Percentiles rank a stretch among this genome's conserved stretches.
Conservation (phyloP, 768 basidiomycete genomes). For the Termitomyces sp. region DNA sequence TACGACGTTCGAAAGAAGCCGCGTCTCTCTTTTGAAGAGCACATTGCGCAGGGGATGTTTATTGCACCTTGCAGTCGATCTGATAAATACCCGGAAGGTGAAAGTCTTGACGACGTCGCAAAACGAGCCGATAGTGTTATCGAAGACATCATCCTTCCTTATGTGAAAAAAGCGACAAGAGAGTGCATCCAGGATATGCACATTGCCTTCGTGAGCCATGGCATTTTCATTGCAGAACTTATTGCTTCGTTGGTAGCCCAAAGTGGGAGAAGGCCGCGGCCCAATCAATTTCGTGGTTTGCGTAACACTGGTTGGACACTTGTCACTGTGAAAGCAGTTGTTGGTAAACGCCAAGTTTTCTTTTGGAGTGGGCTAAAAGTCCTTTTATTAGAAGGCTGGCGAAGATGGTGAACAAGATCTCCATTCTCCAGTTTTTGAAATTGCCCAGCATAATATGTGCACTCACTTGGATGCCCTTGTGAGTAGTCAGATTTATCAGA, state of each 20-base stretch:
- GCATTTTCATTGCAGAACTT: conserved; percentile 63
- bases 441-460: conserved; percentile 51
- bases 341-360: conserved; percentile 4
- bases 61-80: conserved; percentile 43
- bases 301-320: conserved; percentile 71
- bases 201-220: conserved; percentile 73
- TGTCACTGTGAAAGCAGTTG: conserved; percentile 41
- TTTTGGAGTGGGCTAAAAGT: not conserved
- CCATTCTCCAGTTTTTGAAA: conserved; percentile 34
- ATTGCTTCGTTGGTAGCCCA: conserved; percentile 46
- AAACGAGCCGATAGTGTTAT: conserved; percentile 50
- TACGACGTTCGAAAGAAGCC: conserved; percentile 34
- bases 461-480: conserved; percentile 59
- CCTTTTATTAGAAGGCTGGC: conserved; percentile 25
- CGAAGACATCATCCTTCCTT: conserved; percentile 50
- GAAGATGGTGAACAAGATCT: conserved; percentile 14
- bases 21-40: conserved; percentile 37
- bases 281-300: conserved; percentile 44
- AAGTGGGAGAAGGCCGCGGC: conserved; percentile 22
- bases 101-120: conserved; percentile 62
- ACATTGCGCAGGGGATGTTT: conserved; percentile 50
- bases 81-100: conserved; percentile 67
- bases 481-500: conserved; percentile 17
- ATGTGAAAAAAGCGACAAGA: conserved; percentile 39
- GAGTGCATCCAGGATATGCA: conserved; percentile 39